These are phyloP conservation scores for Marasmius sp. DNA, from an alignment of 1,284 basidiomycete genomes.

Conservation along the genomic window DNA sequence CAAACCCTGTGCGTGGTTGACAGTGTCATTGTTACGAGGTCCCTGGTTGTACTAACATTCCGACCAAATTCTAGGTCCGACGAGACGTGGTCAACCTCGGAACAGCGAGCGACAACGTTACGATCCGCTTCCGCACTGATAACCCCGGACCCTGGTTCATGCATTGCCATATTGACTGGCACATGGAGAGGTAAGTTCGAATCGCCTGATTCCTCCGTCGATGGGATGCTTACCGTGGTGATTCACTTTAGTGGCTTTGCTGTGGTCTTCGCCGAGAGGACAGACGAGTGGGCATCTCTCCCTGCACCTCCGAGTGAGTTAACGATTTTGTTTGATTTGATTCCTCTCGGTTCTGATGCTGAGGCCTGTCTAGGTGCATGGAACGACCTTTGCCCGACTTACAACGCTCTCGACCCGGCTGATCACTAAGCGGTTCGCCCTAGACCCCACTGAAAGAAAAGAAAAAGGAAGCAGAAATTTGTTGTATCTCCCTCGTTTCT, in stretches of 20 bases:
- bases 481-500: too few species aligned
- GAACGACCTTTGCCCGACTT: conserved; percentile 26
- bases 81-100: conserved; percentile 33
- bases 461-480: too few species aligned
- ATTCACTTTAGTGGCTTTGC: conserved; percentile 36
- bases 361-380: conserved; percentile 25
- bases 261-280: conserved; percentile 38
- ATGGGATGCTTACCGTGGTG: too few species aligned
- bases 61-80: conserved; percentile 9
- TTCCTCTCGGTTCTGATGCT: too few species aligned
- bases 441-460: too few species aligned
- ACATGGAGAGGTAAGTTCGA: conserved; percentile 36
- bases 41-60: too few species aligned
- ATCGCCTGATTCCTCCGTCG: too few species aligned
- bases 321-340: too few species aligned
- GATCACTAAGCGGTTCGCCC: too few species aligned
- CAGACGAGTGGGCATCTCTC: conserved; percentile 12
- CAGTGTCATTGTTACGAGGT: conserved; percentile 17
- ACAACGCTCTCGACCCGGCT: conserved; percentile 1
- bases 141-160: conserved; percentile 43
- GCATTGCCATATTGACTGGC: conserved; percentile 52
- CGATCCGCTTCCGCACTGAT: conserved; percentile 35
- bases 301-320: conserved; percentile 18
- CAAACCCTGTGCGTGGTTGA: conserved; percentile 36
- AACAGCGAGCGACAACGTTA: conserved; percentile 23